Evolutionary conservation across 202 grass and related monocot species (phyloP).

Genomic region (Schoenoplectus tabernaemontani): DNA sequence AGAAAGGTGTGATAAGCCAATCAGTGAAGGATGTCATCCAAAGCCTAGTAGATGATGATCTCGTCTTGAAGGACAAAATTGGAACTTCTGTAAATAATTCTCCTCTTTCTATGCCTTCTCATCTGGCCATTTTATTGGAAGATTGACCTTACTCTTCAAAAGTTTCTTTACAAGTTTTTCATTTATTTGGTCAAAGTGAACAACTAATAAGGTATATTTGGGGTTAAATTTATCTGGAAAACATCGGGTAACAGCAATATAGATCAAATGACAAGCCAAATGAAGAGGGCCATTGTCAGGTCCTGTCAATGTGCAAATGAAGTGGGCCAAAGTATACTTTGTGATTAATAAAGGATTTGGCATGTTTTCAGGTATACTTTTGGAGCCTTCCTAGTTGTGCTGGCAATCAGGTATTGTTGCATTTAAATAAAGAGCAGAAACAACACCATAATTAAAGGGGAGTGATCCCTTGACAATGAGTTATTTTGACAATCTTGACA

Average conservation of each 20-base stretch:
- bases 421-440: not conserved
- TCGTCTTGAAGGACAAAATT: conserved; percentile 95
- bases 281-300: not conserved
- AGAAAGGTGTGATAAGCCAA: conserved; percentile 92
- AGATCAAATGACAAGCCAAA: not conserved
- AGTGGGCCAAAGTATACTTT: not conserved
- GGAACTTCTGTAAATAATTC: conserved; percentile 71
- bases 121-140: no score
- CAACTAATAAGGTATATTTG: not conserved
- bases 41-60: conserved; percentile 96
- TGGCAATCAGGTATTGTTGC: conserved; percentile 84
- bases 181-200: no score
- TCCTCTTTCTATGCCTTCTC: not conserved
- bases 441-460: not conserved
- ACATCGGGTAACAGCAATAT: not conserved
- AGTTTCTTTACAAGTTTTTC: no score
- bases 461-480: no score
- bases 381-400: conserved; percentile 99
- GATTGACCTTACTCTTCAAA: no score
- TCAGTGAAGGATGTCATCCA: conserved; percentile 97
- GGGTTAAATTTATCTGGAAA: not conserved
- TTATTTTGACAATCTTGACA: no score
- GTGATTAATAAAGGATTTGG: not conserved
- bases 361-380: conserved; percentile 79
- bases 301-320: not conserved